These are phyloP conservation scores for Lentinula boryana DNA, from an alignment of 768 basidiomycete genomes.

Conservation along the genomic window DNA sequence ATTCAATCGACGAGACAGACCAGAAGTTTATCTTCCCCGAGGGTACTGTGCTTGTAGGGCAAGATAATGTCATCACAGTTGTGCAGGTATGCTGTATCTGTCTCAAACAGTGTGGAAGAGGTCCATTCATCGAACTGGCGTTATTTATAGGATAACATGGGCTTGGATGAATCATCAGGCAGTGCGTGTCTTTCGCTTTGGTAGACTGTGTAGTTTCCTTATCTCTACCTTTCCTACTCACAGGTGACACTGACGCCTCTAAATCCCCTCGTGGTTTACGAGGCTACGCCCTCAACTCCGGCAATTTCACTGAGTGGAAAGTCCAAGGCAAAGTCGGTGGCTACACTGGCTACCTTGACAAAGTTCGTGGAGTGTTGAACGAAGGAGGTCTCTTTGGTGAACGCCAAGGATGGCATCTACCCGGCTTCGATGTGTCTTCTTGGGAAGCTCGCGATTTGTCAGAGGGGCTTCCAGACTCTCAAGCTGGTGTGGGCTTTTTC, in stretches of 20 bases:
- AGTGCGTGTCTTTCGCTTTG: conserved; percentile 1
- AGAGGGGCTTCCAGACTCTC: conserved; percentile 48
- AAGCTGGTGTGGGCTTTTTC: conserved; percentile 66
- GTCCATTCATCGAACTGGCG: too few species aligned
- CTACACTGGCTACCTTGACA: conserved; percentile 39
- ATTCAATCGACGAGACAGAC: conserved; percentile 58
- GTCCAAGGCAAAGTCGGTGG: conserved; percentile 49
- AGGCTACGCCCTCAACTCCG: conserved; percentile 39
- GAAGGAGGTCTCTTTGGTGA: conserved; percentile 42
- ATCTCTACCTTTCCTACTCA: not conserved
- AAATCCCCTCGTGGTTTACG: conserved; percentile 58
- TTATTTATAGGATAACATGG: conserved; percentile 46
- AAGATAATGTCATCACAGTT: conserved; percentile 52
- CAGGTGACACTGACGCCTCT: conserved; percentile 25
- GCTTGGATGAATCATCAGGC: conserved; percentile 40
- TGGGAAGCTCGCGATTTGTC: conserved; percentile 52
- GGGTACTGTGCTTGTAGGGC: conserved; percentile 32
- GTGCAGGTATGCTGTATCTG: conserved; percentile 26
- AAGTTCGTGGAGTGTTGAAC: conserved; percentile 39
- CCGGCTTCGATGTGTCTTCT: conserved; percentile 43
- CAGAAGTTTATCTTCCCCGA: conserved; percentile 42
- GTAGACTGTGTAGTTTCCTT: not conserved
- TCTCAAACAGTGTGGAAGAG: too few species aligned
- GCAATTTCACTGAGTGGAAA: conserved; percentile 39
- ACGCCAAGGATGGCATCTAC: conserved; percentile 43